Evolutionary conservation across 176 grass and related monocot species (phyloP), one percentile per base, ranked within the genome.

Genomic region (Carex myosuroides): DNA sequence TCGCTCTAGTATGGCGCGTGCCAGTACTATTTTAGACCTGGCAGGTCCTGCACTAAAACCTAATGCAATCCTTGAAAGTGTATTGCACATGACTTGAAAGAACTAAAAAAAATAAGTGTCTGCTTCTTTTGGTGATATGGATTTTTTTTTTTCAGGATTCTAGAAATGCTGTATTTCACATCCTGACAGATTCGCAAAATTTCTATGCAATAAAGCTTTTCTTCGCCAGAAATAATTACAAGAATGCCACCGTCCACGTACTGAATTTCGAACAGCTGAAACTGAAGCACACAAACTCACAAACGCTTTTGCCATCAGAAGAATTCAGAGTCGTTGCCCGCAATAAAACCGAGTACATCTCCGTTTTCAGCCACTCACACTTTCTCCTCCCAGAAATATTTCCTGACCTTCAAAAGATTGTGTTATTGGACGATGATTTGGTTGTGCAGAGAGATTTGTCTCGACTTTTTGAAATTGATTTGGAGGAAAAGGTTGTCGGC

Each of bases 381-480:
- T 95, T 93, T 83, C 81, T 99, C 16, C 82, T 99, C 54, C 85
- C 96, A 21, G 87, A 94, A 20, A 91, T 99, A 88, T 92, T 99
- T 89, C 88, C 91, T 14, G 76, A 79, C 74, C 80, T 95, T 77
- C 91, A 95, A 32, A 88, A 81, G 52, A 78, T 88, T 1, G 48
- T 97, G 8, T 57, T 97, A 71, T 86, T 97, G 22, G 94, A 94
- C 50, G 94, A 97, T 90, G 94, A 97, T 87, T 84, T 97, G 82
- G 86, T 97, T 90, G 91, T 97, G 67, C 90, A 94, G 83, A 86
- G 81, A 63, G 91, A 92, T 82, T 79, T 97, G 74, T 97, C 90
- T 85, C 83, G 57, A 64, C 85, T 97, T 42, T 97, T 91, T 90
- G 87, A 90, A 75, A 64, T 92, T 79, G 29, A 97, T 84, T 79